Base-by-base conservation (phyloP, 139 green algal species). In the Micractinium sp. region DNA sequence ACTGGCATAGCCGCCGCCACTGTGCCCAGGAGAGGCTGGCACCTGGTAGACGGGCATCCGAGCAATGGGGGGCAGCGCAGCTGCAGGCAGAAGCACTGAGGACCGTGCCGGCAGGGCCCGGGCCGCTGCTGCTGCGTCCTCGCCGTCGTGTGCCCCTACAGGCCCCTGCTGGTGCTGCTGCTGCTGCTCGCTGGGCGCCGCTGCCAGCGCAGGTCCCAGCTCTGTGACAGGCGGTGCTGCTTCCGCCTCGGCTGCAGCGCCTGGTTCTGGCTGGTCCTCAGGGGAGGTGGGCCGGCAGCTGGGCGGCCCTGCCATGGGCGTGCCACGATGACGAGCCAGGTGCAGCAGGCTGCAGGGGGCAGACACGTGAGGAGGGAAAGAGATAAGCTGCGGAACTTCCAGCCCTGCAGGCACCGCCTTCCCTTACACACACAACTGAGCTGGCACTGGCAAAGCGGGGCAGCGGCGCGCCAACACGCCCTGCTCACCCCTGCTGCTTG, bases 401-500 rank as follows among this genome's bases (percentile, higher is more conserved):
- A 20, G 23, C 63, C 7, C 20, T 2, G 13, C 9, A 29, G 9
- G 36, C n/a, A 19, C 73, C n/a, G 29, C 73, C 36, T 38, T 19
- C 18, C 19, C n/a, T n/a, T 41, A 3, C 73, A 79, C 7, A 41
- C n/a, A 19, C 15, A 41, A 15, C 23, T 13, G 63, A 5, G 63
- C 63, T 5, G 20, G 63, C 63, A 71, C 63, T 25, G 63, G 63
- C 63, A 71, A 2, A 27, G 63, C 22, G 63, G 9, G 63, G 29
- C 27, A 35, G 13, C n/a, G 36, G 20, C 76, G 31, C 38, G 39
- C 38, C 38, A n/a, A 2, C 39, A 36, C 38, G 13, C n/a, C 73
- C n/a, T 41, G 53, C 81, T n/a, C 81, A 86, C 81, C 81, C 81
- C 56, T 36, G 27, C 67, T 66, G 71, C 38, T 69, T 67, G 36